Base-by-base conservation (phyloP, 2,329 filamentous ascomycete species). In the Aulographum hederae region DNA sequence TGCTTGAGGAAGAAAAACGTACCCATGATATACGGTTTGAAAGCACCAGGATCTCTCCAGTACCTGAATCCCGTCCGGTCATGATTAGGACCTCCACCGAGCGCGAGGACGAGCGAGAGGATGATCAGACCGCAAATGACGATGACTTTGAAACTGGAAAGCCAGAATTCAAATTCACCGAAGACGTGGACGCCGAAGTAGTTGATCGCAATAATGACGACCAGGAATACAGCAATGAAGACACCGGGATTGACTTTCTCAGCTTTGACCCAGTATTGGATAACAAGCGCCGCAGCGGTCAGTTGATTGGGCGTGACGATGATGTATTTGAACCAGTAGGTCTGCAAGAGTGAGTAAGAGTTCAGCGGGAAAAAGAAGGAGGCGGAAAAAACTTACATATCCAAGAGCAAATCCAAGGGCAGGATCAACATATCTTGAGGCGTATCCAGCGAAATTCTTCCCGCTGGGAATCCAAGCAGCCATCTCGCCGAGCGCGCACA, bases 261-360 rank as follows among this genome's bases (percentile, higher is more conserved):
- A 18, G 67, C 56, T 1, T 61, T 50, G 8, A 80, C 56, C 81
- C 82, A 91, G 44, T 73, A 84, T 41, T 77, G 70, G 35, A 91
- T 77, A 35, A 86, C 77, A 23, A 91, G 54, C 4, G 78, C 69
- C n/a, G 67, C 70, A 18, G 81, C 81, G 1, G 80, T 89, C 25
- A 91, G 59, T 49, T 91, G 80, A 46, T 89, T 89, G 1, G 82
- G 80, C 1, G 78, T 84, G 31, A 79, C 67, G 44, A 91, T 85
- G 48, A 89, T 79, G 51, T 89, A 89, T 48, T 69, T 85, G 55
- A 73, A 67, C 67, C 70, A 79, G 41, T 58, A 60, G 3, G 48
- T 50, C 51, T 51, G 43, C 44, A 32, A 43, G n/a, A n/a, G 17
- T 28, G 23, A 15, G 27, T 29, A 10, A 29, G 14, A 46, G 43